Evolutionary conservation across 192 early-diverging fungal species (phyloP), one percentile per base, ranked within the genome.

Genomic region (Backusella sp.): DNA sequence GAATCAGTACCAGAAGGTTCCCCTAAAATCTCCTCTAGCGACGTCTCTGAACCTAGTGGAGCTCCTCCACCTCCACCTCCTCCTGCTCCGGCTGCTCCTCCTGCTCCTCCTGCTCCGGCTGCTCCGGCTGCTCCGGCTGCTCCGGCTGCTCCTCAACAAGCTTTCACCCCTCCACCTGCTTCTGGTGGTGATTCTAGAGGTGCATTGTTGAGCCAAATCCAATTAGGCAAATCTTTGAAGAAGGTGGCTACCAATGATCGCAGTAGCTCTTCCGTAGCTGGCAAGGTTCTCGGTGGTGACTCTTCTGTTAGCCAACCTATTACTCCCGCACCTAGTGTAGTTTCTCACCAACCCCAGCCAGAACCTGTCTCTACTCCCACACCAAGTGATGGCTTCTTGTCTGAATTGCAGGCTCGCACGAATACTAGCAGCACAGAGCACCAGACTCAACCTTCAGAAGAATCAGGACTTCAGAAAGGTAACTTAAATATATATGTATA

Each of bases 141-240:
- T 19, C 26, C 70, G 5, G 12, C 71, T 36, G 65, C 79, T 23
- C 44, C 71, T 34, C 9, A 65, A 1, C 53, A 73, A 21, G 12
- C 17, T 19, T 28, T 41, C 34, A 19, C 82, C 15, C 42, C 67
- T 52, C 42, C 67, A 46, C 12, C 75, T 23, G 12, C 70, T 21
- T 15, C 65, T 41, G 21, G 67, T 28, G 49, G 68, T 52, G 75
- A 56, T 28, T 83, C 73, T 35, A 78, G 90, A 68, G 79, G 79
- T 70, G 92, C 92, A 7, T 82, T 95, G 21, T 80, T 95, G 70
- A 79, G 85, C 72, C 92, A 95, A 77, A 95, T 95, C 74, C 91
- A 92, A 76, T 59, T 82, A 70, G 93, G 93, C 4, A 82, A 78
- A 35, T 80, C 71, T 42, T 84, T 95, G n/a, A 90, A 86, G 41